Percentiles rank a stretch among this genome's conserved stretches.
Conservation (phyloP, 441 rosid genomes). For the Syzygium syzygioides region DNA sequence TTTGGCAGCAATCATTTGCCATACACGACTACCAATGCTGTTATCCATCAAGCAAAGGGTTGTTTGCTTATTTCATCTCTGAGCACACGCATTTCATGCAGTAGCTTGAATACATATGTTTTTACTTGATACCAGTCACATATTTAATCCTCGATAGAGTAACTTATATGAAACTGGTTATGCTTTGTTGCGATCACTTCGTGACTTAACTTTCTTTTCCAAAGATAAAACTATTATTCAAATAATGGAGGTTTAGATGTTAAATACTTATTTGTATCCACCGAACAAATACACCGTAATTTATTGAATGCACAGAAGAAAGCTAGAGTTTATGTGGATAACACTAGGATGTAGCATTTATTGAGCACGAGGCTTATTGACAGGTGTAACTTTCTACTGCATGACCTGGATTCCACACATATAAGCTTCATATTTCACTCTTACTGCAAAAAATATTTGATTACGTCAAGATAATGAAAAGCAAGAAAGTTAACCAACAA, state of each 20-base stretch:
- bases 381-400: background rate
- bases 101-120: background rate
- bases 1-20: background rate
- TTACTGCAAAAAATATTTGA: background rate
- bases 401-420: background rate
- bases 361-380: background rate
- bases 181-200: background rate
- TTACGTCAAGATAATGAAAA: background rate
- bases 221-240: background rate
- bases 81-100: background rate
- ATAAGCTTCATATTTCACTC: background rate
- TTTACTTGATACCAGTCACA: background rate
- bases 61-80: background rate
- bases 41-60: background rate
- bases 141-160: background rate
- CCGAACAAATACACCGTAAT: background rate
- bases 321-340: background rate
- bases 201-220: background rate
- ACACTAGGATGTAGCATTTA: background rate
- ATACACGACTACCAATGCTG: background rate
- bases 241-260: background rate
- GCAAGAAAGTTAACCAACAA: background rate
- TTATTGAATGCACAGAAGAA: background rate
- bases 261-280: background rate
- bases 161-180: background rate